Conservation (phyloP, 768 basidiomycete species). For the Boletellus sp. region DNA sequence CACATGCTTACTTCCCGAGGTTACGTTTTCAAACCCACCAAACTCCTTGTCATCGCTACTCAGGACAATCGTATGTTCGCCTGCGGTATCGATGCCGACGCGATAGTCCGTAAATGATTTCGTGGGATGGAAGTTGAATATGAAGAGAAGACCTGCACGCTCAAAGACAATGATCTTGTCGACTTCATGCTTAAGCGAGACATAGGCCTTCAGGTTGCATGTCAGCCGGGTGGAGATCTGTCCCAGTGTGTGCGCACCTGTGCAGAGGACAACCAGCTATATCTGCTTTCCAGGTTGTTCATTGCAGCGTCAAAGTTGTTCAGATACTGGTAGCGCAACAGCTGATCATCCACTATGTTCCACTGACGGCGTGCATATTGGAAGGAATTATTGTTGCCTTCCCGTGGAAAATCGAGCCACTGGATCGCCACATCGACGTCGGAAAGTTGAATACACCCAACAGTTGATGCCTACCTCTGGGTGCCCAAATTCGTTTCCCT, state of each 20-base stretch:
- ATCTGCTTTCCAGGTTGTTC: constrained; percentile 80
- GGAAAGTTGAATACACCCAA: neutral
- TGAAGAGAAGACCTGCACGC: constrained; percentile 87
- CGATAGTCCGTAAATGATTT: constrained; percentile 91
- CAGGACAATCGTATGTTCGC: constrained; percentile 80
- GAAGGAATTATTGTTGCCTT: constrained; percentile 93
- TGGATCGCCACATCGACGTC: constrained; percentile 25
- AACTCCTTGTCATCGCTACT: constrained; percentile 84
- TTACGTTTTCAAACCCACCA: constrained; percentile 86
- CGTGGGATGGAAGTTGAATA: constrained; percentile 97
- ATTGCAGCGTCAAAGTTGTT: constrained; percentile 92
- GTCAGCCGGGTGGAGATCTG: constrained; percentile 6
- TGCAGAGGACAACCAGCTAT: constrained; percentile 79
- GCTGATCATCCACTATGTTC: constrained; percentile 83
- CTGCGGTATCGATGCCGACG: constrained; percentile 81
- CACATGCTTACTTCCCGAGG: constrained; percentile 57
- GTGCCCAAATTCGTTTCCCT: constrained; percentile 98
- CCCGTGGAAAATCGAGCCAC: constrained; percentile 99
- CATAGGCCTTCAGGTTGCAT: constrained; percentile 58
- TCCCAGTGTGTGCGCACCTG: constrained; percentile 47
- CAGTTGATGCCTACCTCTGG: constrained; percentile 63
- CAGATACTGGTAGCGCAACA: constrained; percentile 90
- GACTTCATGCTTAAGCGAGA: constrained; percentile 88
- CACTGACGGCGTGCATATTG: constrained; percentile 96
- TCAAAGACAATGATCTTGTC: constrained; percentile 96